phyloP scores from a whole-genome alignment of 2,329 filamentous ascomycete species.

The Colletotrichum sp. region DNA sequence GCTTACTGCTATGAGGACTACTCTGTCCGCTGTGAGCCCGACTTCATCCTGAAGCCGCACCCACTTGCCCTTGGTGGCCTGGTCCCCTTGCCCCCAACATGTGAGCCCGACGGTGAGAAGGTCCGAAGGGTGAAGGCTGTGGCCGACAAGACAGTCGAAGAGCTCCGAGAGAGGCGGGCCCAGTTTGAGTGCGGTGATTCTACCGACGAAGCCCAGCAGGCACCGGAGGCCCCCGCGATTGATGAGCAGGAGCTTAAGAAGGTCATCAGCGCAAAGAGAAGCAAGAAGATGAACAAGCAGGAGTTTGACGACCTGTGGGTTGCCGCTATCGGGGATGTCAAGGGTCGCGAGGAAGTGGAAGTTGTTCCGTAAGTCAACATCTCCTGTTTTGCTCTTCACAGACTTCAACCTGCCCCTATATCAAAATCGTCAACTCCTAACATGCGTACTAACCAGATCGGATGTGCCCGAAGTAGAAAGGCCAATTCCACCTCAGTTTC shows the following conservation, averaged over 20 bases:
- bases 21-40: slow-evolving; percentile 79
- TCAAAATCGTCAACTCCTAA: slow-evolving; percentile 32
- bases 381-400: slow-evolving; percentile 7
- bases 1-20: slow-evolving; percentile 86
- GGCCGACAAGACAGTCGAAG: slow-evolving; percentile 85
- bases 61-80: slow-evolving; percentile 82
- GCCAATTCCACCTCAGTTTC: slow-evolving; percentile 65
- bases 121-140: slow-evolving; percentile 85
- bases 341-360: slow-evolving; percentile 64
- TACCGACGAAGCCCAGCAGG: slow-evolving; percentile 63
- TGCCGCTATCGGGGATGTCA: slow-evolving; percentile 75
- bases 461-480: slow-evolving; percentile 74
- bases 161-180: slow-evolving; percentile 83
- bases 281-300: slow-evolving; percentile 81
- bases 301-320: slow-evolving; percentile 93
- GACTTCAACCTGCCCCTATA: not conserved
- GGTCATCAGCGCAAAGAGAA: slow-evolving; percentile 75
- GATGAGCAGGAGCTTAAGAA: slow-evolving; percentile 79
- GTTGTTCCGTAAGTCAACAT: slow-evolving; percentile 58
- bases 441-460: slow-evolving; percentile 84
- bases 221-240: slow-evolving; percentile 61
- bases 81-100: slow-evolving; percentile 85
- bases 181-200: slow-evolving; percentile 89
- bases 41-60: slow-evolving; percentile 85
- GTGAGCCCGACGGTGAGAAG: slow-evolving; percentile 94